Base-by-base conservation (phyloP, 176 grass and related monocot species). In the Tuctoria greenei region DNA sequence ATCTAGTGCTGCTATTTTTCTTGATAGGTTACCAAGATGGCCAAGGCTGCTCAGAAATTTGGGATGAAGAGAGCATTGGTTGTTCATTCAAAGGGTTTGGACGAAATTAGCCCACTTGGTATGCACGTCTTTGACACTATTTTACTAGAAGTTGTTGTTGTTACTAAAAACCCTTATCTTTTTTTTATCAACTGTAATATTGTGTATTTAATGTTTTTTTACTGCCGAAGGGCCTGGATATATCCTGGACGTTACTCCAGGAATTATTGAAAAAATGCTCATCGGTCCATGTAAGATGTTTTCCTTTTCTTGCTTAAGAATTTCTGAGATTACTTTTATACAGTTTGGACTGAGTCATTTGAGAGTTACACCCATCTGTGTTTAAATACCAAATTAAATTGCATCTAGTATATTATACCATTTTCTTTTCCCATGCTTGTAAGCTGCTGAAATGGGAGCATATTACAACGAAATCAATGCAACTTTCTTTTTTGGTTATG, bases 21-120 rank as follows among this genome's bases (percentile, higher is more conserved):
- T 69, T 55, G 20, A 81, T 69, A 99, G 96, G 87, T 95, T 74
- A 75, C 78, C 79, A 99, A 99, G 85, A 99, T 99, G 96, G 92
- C 96, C 6, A 99, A 93, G 67, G 89, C 92, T 52, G 81, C 91
- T 69, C 96, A 88, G 47, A 70, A 74, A 73, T 99, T 99, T 78
- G 96, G 92, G 43, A 95, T 90, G 87, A 92, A 90, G 87, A 95
- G 96, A 74, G 85, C 96, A 88, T 67, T 99, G 82, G 78, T 99
- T 67, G 96, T 99, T 2, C 92, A 99, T 71, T 99, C 96, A 12
- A 90, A 93, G 85, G 96, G 96, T 77, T 88, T 99, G 61, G 92
- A 99, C 25, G 96, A 95, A 95, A 95, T 99, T 84, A 99, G 89
- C 71, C 92, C 96, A 58, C 92, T 99, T 78, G 96, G 96, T 99